Evolutionary conservation across 768 basidiomycete species (phyloP), one percentile per base, ranked within the genome.

Genomic region (Mycena chlorophos): DNA sequence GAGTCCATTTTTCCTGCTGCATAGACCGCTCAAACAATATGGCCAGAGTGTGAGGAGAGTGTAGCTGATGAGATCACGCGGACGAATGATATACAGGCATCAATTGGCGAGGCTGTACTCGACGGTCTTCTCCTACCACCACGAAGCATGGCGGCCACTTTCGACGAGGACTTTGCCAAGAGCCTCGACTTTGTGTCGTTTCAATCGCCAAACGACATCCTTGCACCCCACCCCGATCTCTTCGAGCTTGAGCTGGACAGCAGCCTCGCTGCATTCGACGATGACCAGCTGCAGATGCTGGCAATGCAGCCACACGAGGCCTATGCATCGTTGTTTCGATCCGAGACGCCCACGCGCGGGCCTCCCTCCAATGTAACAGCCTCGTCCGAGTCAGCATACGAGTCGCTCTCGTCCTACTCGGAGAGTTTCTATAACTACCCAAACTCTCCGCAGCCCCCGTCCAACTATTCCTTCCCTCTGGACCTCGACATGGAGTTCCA

Each of bases 241-340:
- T 92, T 93, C 75, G 91, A 92, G 69, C 81, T 81, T 49, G 91
- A 93, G 73, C 81, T 93, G 65, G 90, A 91, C 72, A 77, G 76
- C 29, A 81, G 76, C 73, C 82, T 89, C 65, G 83, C 83, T 64
- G 83, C 80, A 40, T 81, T 86, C 68, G 83, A 87, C 75, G 79
- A 84, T 59, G 72, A 76, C 68, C 78, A 83, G 65, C 76, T 84
- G 53, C 82, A 85, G 68, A 78, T 85, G 58, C 75, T 85, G 61
- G 80, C 82, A 64, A 82, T 88, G 58, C 83, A 84, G 69, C 79
- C 78, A 61, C 82, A 80, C 73, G 82, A 83, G 72, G 76, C 83
- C 54, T 88, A 85, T 75, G n/a, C n/a, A n/a, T 76, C 79, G 62
- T 80, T 80, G 73, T 75, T 85, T 61, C 79, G 85, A 70, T 76